Evolutionary conservation across 257 asterid genomes (phyloP).

Genomic region (Osmanthus fragrans): DNA sequence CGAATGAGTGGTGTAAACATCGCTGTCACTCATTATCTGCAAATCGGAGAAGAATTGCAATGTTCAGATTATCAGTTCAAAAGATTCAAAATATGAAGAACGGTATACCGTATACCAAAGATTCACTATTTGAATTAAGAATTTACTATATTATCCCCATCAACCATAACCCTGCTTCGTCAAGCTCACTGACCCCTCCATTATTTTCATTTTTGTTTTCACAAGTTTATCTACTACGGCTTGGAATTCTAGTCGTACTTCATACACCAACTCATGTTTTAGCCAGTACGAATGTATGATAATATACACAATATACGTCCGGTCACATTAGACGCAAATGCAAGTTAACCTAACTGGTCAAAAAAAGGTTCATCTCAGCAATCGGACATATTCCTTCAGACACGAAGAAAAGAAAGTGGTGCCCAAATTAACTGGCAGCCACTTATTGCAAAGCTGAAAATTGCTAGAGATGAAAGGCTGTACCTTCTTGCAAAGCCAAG

Average conservation of each 20-base stretch:
- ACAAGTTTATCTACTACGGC: too few species aligned
- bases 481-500: slow-evolving; percentile 93
- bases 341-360: too few species aligned
- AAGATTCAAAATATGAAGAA: background rate
- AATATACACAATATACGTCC: background rate
- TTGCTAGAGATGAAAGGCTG: slow-evolving; percentile 11
- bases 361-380: too few species aligned
- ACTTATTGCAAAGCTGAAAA: background rate
- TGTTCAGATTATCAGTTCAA: background rate
- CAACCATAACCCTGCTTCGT: background rate
- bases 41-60: background rate
- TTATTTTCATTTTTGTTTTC: too few species aligned
- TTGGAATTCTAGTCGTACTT: too few species aligned
- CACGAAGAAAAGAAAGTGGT: background rate
- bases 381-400: too few species aligned
- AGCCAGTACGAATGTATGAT: background rate
- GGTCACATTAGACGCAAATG: background rate
- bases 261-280: too few species aligned
- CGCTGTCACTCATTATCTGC: slow-evolving; percentile 9
- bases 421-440: background rate
- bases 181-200: too few species aligned
- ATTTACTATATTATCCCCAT: background rate
- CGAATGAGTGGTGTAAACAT: background rate
- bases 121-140: background rate
- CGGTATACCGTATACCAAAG: too few species aligned